Base-by-base conservation (phyloP, 345 rosid species). In the Anastatica hierochuntica region DNA sequence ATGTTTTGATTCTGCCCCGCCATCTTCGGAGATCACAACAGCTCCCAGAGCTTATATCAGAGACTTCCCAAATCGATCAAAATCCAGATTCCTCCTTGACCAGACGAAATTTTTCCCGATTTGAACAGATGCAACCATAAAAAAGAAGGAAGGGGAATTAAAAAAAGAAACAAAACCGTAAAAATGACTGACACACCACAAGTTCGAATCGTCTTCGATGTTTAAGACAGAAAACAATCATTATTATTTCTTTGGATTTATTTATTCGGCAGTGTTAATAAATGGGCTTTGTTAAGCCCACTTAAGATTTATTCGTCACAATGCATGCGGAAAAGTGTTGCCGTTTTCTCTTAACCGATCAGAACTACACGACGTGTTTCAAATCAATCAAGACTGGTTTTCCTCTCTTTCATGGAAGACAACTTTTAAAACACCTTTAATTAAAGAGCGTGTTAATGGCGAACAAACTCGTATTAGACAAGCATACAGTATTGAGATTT, bases 1-100 rank as follows among this genome's bases (percentile, higher is more conserved):
- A 65, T 72, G 70, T 59, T 72, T 10, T 4, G 27, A 24, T 24
- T 24, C 27, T 24, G 27, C 3, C 27, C 27, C 27, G 87, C 79
- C 87, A 83, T 78, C 12, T 43, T 0, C 15, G 27, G 7, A 10
- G 45, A 60, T 60, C 68, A 20, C 63, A 36, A 43, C 43, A 58
- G 38, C 63, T 49, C 31, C 31, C 39, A 7, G 12, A 46, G 16
- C 38, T 58, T 17, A 44, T 54, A 59, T 45, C 61, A 29, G 45
- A 46, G 60, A n/a, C n/a, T 33, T 67, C 7, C 39, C 31, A 45
- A 12, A 44, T 60, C 51, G 61, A 67, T 67, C 66, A 41, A 47
- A 66, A 44, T 45, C 56, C 56, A 53, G 56, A 52, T 52, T 59
- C 46, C 56, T 19, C 42, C 65, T 20, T 52, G 54, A n/a, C 38